These are phyloP conservation scores for Serendipita sp. DNA, from an alignment of 768 basidiomycete genomes.

Conservation along the genomic window DNA sequence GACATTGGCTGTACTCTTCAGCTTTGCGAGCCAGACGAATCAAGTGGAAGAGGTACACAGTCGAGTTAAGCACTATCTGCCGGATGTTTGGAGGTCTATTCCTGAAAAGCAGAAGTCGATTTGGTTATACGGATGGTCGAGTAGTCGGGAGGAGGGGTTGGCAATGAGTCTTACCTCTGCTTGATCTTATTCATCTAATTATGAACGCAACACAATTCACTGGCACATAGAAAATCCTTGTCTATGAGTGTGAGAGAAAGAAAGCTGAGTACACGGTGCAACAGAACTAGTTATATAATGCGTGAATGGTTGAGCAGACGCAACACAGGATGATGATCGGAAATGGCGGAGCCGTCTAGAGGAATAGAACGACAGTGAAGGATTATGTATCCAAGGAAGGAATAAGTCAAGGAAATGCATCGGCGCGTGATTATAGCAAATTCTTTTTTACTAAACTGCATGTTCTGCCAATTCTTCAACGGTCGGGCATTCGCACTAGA, in stretches of 20 bases:
- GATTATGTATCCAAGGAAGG: background rate
- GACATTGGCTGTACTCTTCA: slow-evolving; percentile 36
- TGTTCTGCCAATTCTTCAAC: slow-evolving; percentile 56
- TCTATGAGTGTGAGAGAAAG: background rate
- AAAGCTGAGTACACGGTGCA: background rate
- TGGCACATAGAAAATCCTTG: background rate
- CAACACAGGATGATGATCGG: background rate
- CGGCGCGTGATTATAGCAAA: too few species aligned
- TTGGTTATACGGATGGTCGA: background rate
- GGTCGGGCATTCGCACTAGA: slow-evolving; percentile 69
- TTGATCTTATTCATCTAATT: background rate
- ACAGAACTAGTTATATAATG: background rate
- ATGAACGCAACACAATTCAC: background rate
- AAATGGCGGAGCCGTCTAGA: slow-evolving; percentile 27
- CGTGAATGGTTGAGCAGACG: slow-evolving; percentile 6
- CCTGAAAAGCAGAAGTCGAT: background rate
- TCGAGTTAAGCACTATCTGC: slow-evolving; percentile 9
- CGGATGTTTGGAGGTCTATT: slow-evolving; percentile 9
- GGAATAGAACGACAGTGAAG: slow-evolving; percentile 21
- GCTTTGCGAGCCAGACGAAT: slow-evolving; percentile 22
- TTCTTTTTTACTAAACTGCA: background rate
- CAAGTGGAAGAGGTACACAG: slow-evolving; percentile 9
- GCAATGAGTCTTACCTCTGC: background rate
- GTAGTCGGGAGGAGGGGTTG: background rate
- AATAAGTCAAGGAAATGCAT: background rate